Evolutionary conservation across 345 rosid species (phyloP).

Genomic region (Arabidopsis suecica): DNA sequence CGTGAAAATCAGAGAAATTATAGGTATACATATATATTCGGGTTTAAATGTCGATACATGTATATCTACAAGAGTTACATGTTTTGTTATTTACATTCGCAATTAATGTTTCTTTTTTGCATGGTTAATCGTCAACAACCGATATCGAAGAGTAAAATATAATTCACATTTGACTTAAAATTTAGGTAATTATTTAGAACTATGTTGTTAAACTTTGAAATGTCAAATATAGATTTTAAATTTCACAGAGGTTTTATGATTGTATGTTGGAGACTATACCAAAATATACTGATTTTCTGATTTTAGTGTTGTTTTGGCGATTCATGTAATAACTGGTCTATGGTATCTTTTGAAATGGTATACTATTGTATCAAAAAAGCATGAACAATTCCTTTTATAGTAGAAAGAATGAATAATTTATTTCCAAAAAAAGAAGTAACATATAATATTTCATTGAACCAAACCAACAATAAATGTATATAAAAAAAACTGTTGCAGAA

Average conservation of each 20-base stretch:
- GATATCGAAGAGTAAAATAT: not conserved
- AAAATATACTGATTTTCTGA: too few relatives aligned
- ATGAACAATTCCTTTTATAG: not conserved
- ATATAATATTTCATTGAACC: slow-evolving; percentile 2
- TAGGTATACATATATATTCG: not conserved
- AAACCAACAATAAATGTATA: not conserved
- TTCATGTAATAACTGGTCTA: too few relatives aligned
- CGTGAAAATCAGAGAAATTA: slow-evolving; percentile 27
- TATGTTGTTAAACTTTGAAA: too few relatives aligned
- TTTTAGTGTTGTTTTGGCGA: too few relatives aligned
- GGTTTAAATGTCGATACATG: not conserved
- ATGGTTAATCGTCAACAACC: not conserved
- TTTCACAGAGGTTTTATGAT: too few relatives aligned
- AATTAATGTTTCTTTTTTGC: not conserved
- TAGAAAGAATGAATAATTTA: not conserved
- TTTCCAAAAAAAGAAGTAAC: not conserved
- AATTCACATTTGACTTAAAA: not conserved
- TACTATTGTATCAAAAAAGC: not conserved
- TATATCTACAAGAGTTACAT: not conserved
- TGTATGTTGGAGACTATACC: too few relatives aligned
- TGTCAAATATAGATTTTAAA: too few relatives aligned
- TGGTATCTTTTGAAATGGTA: too few relatives aligned
- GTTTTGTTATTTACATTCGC: not conserved
- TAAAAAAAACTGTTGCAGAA: not conserved
- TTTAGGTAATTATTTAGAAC: too few relatives aligned